Evolutionary conservation across 148 eudicot species (phyloP), one percentile per base, ranked within the genome.

Genomic region (Chenopodium suecicum): DNA sequence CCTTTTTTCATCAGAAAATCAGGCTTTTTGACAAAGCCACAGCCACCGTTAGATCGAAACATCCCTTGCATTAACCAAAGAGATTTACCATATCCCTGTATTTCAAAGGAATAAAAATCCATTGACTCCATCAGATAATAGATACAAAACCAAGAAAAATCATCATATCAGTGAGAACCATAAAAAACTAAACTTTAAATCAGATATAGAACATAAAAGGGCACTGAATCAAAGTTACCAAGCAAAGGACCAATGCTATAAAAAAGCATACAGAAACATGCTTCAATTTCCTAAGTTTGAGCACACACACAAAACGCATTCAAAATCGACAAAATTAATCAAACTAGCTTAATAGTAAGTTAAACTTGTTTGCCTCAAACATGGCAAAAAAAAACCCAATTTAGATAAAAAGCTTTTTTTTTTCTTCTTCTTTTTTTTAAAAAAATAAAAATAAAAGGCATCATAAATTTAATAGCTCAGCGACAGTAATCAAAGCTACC

Each of bases 11-110:
- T 88, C 14, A 94, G 91, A 85, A 92, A 83, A 46, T 89, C 89
- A n/a, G 98, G 98, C 77, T 94, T 94, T 63, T 86, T 94, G 34
- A 92, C 90, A 86, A 92, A 94, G 50, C 98, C 98, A 82, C 98
- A 92, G 6, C 89, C 90, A 50, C 96, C 98, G 83, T 94, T 94
- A 27, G 93, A 63, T 83, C 94, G 85, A 83, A 94, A 94, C 93
- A 94, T 87, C 79, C 98, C 98, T 54, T 94, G 90, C 93, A 92
- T 94, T 74, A 89, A 84, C 96, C 93, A 90, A 19, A 94, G 89
- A 65, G 90, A 86, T 85, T 88, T 92, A 8, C 92, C 98, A 82
- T 92, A 88, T 60, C 98, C 98, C 98, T 94, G 67, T 63, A 23
- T 70, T 68, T 13, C n/a, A 70, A 75, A 27, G 29, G 22, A 66